These are phyloP conservation scores for Aspergillus calidoustus DNA, from an alignment of 2,329 filamentous ascomycete genomes.

Conservation along the genomic window DNA sequence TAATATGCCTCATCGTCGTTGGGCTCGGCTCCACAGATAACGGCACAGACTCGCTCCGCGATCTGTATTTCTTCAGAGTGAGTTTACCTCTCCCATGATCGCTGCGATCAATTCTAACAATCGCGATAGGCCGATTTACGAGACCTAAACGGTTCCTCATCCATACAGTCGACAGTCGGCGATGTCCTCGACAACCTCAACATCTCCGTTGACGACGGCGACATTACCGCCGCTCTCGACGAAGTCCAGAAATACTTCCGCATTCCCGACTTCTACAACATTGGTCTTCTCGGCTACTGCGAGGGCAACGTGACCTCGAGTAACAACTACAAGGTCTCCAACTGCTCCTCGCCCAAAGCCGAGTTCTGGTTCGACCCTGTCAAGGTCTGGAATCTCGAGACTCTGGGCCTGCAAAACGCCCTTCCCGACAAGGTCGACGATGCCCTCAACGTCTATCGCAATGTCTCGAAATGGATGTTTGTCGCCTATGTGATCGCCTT, in stretches of 20 bases:
- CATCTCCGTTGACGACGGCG: slow-evolving; percentile 42
- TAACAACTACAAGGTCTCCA: slow-evolving; percentile 54
- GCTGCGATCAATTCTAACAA: slow-evolving; percentile 13
- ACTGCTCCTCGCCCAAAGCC: slow-evolving; percentile 73
- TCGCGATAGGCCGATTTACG: slow-evolving; percentile 59
- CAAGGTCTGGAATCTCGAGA: slow-evolving; percentile 66
- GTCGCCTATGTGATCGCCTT: slow-evolving; percentile 78
- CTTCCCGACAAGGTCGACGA: slow-evolving; percentile 70
- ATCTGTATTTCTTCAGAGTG: slow-evolving; percentile 62
- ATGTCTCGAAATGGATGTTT: slow-evolving; percentile 80
- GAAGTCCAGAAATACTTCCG: slow-evolving; percentile 53
- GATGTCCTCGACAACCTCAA: slow-evolving; percentile 39
- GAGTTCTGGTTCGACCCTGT: slow-evolving; percentile 78
- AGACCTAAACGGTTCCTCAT: slow-evolving; percentile 60
- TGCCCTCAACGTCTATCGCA: slow-evolving; percentile 73
- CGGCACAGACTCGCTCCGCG: slow-evolving; percentile 50
- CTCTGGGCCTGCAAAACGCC: slow-evolving; percentile 60
- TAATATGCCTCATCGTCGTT: slow-evolving; percentile 69
- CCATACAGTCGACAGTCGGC: slow-evolving; percentile 34
- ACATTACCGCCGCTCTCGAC: slow-evolving; percentile 43
- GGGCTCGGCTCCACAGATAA: slow-evolving; percentile 62
- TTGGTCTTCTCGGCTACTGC: slow-evolving; percentile 90
- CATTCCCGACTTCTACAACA: slow-evolving; percentile 76
- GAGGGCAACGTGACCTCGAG: slow-evolving; percentile 60
- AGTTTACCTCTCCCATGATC: slow-evolving; percentile 9